Conservation (phyloP, 2,329 filamentous ascomycete genomes). For the Colletotrichum sp. region DNA sequence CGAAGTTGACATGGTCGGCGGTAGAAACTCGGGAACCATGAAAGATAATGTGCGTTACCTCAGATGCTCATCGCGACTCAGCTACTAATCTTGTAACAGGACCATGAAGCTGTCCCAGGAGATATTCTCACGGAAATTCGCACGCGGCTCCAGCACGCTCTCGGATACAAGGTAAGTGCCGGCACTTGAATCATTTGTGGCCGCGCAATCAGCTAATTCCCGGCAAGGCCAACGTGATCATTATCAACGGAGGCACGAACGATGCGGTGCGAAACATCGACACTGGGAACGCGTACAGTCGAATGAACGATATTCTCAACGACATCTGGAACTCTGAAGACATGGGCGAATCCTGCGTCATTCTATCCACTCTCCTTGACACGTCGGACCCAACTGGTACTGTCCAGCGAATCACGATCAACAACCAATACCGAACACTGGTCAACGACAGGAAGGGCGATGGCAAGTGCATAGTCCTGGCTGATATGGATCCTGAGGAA, state of each 20-base stretch:
- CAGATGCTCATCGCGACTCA: accelerated
- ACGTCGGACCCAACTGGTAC: background rate
- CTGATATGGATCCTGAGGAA: background rate
- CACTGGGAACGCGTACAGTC: background rate
- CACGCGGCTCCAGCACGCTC: background rate
- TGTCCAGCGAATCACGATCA: conserved; percentile 19
- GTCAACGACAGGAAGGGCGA: background rate
- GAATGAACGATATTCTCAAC: background rate
- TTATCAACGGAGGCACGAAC: background rate
- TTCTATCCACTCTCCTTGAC: background rate
- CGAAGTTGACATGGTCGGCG: conserved; percentile 32
- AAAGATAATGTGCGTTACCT: background rate
- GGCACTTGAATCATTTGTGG: accelerated
- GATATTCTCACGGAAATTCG: background rate
- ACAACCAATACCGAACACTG: background rate
- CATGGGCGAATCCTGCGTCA: background rate
- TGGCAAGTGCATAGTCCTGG: background rate
- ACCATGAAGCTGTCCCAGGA: background rate
- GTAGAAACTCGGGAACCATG: conserved; percentile 12
- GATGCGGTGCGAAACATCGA: background rate
- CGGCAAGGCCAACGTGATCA: background rate
- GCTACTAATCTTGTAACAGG: accelerated
- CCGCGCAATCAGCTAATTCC: background rate
- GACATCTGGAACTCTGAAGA: background rate
- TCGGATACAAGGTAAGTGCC: background rate